A percentile compares a stretch with the other conserved stretches of the same genome.
Conservation (phyloP, 495 filamentous ascomycete genomes). For the Aspergillus cavernicola region DNA sequence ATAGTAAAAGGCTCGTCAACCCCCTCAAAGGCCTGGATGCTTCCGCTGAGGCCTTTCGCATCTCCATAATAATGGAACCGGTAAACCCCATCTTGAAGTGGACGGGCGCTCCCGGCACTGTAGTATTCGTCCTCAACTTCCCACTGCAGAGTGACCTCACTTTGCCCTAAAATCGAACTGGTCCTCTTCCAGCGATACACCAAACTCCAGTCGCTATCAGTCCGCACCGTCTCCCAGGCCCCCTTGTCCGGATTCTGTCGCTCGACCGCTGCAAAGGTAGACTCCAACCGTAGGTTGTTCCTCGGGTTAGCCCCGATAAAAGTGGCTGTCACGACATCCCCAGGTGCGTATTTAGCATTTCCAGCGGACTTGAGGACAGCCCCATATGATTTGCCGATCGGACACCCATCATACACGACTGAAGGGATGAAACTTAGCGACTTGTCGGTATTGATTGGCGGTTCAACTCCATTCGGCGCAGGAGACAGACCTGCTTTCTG, state of each 20-base stretch:
- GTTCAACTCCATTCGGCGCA: conserved; percentile 55
- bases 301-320: conserved; percentile 91
- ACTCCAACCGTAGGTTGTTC: conserved; percentile 77
- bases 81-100: conserved; percentile 61
- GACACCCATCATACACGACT: conserved; percentile 71
- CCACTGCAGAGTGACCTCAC: conserved; percentile 78
- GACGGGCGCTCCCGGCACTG: conserved; percentile 30
- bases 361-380: conserved; percentile 59
- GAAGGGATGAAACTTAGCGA: conserved; percentile 77
- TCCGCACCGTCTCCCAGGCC: conserved; percentile 62
- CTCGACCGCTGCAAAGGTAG: conserved; percentile 79
- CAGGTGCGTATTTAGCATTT: conserved; percentile 48
- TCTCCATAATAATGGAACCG: conserved; percentile 84
- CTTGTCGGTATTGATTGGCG: conserved; percentile 77
- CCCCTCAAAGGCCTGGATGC: conserved; percentile 72
- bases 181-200: conserved; percentile 79
- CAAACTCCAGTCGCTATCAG: conserved; percentile 76
- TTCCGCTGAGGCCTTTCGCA: conserved; percentile 65
- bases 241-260: conserved; percentile 44
- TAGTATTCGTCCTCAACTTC: conserved; percentile 60
- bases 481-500: conserved; percentile 45
- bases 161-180: conserved; percentile 66
- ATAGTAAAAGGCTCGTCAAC: conserved; percentile 63
- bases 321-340: conserved; percentile 54
- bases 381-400: conserved; percentile 73